Evolutionary conservation across 805 yeast species (phyloP), one percentile per base, ranked within the genome.

Genomic region (Ogataea pilisensis): DNA sequence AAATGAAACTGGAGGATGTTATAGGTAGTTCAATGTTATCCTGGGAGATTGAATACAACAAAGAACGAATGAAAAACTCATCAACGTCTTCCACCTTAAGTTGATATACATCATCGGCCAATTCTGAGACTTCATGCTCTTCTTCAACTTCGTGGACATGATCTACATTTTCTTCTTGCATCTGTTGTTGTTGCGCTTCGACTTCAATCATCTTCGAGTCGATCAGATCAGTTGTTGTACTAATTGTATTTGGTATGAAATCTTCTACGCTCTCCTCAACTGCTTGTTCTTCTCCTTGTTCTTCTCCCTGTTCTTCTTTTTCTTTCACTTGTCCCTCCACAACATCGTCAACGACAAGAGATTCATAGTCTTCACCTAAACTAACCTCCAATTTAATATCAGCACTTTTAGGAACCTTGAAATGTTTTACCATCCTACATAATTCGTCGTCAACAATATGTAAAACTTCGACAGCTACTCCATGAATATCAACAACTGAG

Each of bases 401-500:
- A 20, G 61, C 60, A 16, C 55, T 64, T 3, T 8, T 11, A 87
- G 88, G 7, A 66, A 58, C 13, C 61, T 56, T 22, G 65, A 57
- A 34, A 64, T 72, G n/a, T 44, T 78, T 76, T 35, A 76, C 76
- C 45, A 76, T 53, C 27, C 65, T 65, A 36, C 67, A 75, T 37
- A 91, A 65, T 39, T 73, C 76, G 57, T 91, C 99, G 3, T 76
- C 82, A 14, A 74, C 59, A 25, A 71, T 72, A 51, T 88, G 95
- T n/a, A 78, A 51, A 4, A 88, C 66, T 35, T 74, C 70, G 0
- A 90, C 95, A 0, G 93, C 96, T 24, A 84, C 77, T 11, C 98
- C 99, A 13, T 72, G 71, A 13, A 73, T 67, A 0, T 88, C 89
- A n/a, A 72, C 61, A 1, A 77, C 83, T 38, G 67, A 55, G 31